Base-by-base conservation (phyloP, 371 early-diverging fungal species). In the Massospora cicadina region DNA sequence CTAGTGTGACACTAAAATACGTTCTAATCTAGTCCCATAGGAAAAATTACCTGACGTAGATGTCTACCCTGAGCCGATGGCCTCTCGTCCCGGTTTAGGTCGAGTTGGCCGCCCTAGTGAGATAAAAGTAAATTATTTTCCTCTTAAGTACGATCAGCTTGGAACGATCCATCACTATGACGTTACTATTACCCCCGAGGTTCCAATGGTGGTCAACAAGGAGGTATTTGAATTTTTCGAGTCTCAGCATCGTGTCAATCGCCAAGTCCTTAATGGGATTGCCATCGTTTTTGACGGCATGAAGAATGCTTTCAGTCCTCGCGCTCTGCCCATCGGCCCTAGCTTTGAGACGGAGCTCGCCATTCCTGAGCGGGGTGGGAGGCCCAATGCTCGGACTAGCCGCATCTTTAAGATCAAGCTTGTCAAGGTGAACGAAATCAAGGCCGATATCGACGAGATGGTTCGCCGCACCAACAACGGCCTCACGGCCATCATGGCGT, bases 201-300 rank as follows among this genome's bases (percentile, higher is more conserved):
- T 75, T 12, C 78, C 78, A 13, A 76, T 74, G 0, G 67, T 69
- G 12, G 65, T 79, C 7, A 74, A 78, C 65, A 69, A 77, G 5
- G 75, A 72, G 13, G 71, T 79, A 30, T 79, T 74, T 75, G 66
- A 70, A 56, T 63, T 70, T 0, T 75, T 81, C 66, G 72, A 77
- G 58, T 68, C 65, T 12, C 24, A 32, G 55, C 63, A 65, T 31
- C 71, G 70, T 1, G 33, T 31, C 23, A 70, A 73, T 32, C 56
- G 60, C 3, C 60, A 60, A 23, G 70, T 65, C 27, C 69, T 81
- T 21, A 66, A 63, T 27, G 70, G 69, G 28, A 65, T 63, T 30
- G 53, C 65, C 32, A 67, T 76, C 32, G 81, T 85, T 17, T 87
- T 73, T 65, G 86, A 86, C 66, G 86, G 87, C 2, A 68, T 80